phyloP scores from a whole-genome alignment of 192 early-diverging fungal genomes.

The Chytriomyces confervae region DNA sequence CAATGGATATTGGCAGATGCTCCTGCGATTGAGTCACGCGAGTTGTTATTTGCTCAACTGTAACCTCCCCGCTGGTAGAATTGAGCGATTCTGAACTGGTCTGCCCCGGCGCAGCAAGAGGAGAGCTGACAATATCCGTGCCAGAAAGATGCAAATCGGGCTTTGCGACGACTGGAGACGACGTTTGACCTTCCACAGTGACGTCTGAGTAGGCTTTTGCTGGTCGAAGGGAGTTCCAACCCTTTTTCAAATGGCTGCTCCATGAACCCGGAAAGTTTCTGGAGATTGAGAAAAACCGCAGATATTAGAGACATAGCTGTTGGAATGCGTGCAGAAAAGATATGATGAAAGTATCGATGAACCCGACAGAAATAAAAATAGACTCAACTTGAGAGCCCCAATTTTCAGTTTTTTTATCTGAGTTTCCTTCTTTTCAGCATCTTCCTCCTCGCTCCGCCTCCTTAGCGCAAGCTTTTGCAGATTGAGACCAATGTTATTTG shows the following conservation, averaged over 20 bases:
- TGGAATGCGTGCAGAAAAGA: background rate
- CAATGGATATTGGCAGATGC: constrained; percentile 9
- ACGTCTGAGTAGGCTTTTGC: background rate
- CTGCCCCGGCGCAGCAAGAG: background rate
- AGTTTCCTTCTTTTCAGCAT: constrained; percentile 41
- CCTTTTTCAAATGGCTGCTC: background rate
- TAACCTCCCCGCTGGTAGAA: background rate
- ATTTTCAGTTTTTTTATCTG: constrained; percentile 27
- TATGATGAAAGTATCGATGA: background rate
- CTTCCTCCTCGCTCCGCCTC: constrained; percentile 62
- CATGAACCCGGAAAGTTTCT: constrained; percentile 2
- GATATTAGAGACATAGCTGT: too few relatives aligned
- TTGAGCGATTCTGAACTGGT: background rate
- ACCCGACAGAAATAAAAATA: background rate
- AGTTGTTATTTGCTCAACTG: background rate
- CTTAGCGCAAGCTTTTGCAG: constrained; percentile 79
- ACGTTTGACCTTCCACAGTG: background rate
- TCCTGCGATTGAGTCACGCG: background rate
- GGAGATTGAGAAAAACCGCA: background rate
- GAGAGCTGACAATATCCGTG: background rate
- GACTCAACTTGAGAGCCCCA: constrained; percentile 16
- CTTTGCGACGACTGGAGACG: background rate
- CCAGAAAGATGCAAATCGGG: background rate
- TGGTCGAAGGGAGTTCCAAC: background rate
- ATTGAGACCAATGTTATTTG: constrained; percentile 79